These are phyloP conservation scores for Ascocoryne sarcoides DNA, from an alignment of 2,329 filamentous ascomycete genomes.

Conservation along the genomic window DNA sequence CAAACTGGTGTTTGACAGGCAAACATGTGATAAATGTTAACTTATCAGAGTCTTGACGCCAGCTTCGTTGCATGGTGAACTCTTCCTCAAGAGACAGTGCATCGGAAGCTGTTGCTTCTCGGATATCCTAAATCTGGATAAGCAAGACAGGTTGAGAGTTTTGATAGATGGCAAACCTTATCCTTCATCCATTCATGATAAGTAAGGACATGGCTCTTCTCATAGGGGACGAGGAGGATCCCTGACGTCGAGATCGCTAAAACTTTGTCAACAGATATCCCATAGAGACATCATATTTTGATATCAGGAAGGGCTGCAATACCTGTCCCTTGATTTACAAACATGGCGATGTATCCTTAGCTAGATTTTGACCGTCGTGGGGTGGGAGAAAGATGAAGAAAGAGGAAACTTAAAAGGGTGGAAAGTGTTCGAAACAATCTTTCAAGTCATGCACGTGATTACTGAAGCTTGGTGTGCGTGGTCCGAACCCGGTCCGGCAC, in stretches of 20 bases:
- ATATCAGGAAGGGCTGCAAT: background rate
- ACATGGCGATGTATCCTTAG: too few relatives aligned
- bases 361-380: too few relatives aligned
- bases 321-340: background rate
- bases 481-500: too few relatives aligned
- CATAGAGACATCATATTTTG: too few relatives aligned
- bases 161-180: conserved; percentile 7
- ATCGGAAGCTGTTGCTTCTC: conserved; percentile 79
- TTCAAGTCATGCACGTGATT: too few relatives aligned
- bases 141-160: conserved; percentile 1
- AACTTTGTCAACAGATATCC: too few relatives aligned
- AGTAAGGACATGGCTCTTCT: conserved; percentile 65
- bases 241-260: conserved; percentile 59
- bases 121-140: conserved; percentile 50
- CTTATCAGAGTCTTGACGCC: conserved; percentile 76
- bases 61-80: conserved; percentile 82
- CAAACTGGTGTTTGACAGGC: conserved; percentile 1
- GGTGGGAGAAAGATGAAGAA: too few relatives aligned
- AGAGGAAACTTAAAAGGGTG: too few relatives aligned
- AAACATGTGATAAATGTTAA: conserved; percentile 80
- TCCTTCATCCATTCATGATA: conserved; percentile 89
- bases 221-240: conserved; percentile 77
- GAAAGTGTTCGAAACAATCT: too few relatives aligned
- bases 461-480: too few relatives aligned
- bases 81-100: conserved; percentile 73